phyloP scores from a whole-genome alignment of 2,329 filamentous ascomycete genomes.

The Sclerotiophoma versabilis region DNA sequence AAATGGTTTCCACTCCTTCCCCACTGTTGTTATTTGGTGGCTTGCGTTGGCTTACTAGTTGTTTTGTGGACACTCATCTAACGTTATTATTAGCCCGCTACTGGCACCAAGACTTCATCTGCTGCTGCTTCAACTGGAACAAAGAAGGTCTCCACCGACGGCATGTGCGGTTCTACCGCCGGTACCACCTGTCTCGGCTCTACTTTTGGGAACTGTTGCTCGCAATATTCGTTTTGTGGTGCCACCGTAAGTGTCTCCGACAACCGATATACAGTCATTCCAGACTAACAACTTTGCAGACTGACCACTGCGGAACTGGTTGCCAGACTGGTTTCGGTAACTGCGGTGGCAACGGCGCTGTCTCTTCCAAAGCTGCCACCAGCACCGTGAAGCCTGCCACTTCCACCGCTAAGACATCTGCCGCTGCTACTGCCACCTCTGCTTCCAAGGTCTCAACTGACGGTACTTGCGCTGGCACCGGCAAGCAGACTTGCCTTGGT shows the following conservation, averaged over 20 bases:
- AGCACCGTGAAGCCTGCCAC: conserved; percentile 9
- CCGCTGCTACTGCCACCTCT: conserved; percentile 20
- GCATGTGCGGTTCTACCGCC: conserved; percentile 51
- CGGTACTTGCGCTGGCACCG: conserved; percentile 52
- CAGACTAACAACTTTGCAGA: neutral
- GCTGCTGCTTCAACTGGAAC: conserved; percentile 24
- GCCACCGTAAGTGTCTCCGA: conserved; percentile 18
- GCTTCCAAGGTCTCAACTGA: conserved; percentile 48
- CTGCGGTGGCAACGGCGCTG: conserved; percentile 25
- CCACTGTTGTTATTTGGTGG: conserved; percentile 3
- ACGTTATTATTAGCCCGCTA: conserved; percentile 15
- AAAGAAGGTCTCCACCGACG: conserved; percentile 49
- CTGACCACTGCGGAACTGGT: conserved; percentile 39
- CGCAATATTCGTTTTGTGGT: conserved; percentile 53
- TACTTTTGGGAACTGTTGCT: conserved; percentile 56
- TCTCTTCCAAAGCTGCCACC: conserved; percentile 7
- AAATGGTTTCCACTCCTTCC: conserved; percentile 10
- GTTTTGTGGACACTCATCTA: conserved; percentile 4
- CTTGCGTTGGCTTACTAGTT: conserved; percentile 8
- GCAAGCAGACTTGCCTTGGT: conserved; percentile 52
- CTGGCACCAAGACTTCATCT: conserved; percentile 23
- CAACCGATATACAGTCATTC: neutral
- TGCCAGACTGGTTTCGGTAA: conserved; percentile 46
- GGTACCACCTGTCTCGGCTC: conserved; percentile 54
- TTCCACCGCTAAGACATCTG: conserved; percentile 19